These are phyloP conservation scores for Pyrenophora seminiperda DNA, from an alignment of 2,329 filamentous ascomycete genomes.

Conservation along the genomic window DNA sequence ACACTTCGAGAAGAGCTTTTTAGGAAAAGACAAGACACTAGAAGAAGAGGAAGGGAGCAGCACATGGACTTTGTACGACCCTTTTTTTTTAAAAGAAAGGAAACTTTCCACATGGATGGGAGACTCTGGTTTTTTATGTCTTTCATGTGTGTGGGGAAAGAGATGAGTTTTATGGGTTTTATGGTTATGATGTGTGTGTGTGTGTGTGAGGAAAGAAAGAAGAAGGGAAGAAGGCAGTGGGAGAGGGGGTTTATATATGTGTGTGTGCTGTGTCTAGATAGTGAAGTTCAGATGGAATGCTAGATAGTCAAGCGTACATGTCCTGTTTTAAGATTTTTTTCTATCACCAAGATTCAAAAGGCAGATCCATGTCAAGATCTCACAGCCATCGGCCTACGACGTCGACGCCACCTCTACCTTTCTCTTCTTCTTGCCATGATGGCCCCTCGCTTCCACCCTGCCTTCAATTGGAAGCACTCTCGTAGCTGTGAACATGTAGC, in stretches of 20 bases:
- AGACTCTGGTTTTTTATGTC: no score
- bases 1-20: no score
- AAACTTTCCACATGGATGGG: no score
- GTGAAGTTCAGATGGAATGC: background rate
- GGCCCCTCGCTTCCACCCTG: conserved; percentile 80
- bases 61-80: no score
- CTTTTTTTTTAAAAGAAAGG: no score
- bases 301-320: no score
- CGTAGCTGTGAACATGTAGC: conserved; percentile 85
- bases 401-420: conserved; percentile 51
- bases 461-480: conserved; percentile 80
- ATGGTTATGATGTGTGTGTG: no score
- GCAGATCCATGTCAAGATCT: background rate
- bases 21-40: no score
- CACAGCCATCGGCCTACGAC: background rate
- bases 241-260: background rate
- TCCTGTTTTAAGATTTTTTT: no score
- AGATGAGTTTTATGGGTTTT: no score
- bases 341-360: background rate
- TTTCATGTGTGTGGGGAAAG: no score
- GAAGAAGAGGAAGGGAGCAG: no score
- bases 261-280: background rate
- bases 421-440: conserved; percentile 67
- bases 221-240: background rate
- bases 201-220: background rate